Conservation (phyloP, 1,284 basidiomycete species). For the Sanghuangporus baumii region DNA sequence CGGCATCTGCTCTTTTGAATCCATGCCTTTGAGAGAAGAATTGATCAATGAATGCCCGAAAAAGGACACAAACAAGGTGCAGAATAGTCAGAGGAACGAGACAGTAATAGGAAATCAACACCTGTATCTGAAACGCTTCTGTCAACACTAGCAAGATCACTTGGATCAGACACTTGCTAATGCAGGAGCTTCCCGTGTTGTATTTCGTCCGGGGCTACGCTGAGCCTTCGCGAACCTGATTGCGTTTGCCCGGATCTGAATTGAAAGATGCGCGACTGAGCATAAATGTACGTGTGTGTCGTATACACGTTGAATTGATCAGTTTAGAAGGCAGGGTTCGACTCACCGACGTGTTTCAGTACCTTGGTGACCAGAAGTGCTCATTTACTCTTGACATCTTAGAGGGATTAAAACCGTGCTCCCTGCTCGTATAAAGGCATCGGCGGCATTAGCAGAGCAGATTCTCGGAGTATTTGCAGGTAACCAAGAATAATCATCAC, state of each 20-base stretch:
- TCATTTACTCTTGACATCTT: not conserved
- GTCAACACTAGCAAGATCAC: not conserved
- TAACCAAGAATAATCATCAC: too few relatives aligned
- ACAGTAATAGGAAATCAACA: not conserved
- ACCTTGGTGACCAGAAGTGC: not conserved
- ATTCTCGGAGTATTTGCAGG: too few relatives aligned
- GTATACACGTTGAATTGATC: not conserved
- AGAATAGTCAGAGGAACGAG: not conserved
- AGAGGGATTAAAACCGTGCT: not conserved
- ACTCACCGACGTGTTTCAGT: not conserved
- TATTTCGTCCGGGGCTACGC: not conserved
- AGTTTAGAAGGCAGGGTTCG: not conserved
- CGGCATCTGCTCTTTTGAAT: too few relatives aligned
- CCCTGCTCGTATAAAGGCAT: too few relatives aligned
- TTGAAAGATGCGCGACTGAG: not conserved
- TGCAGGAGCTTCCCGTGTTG: not conserved
- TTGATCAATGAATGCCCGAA: not conserved
- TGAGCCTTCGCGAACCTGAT: not conserved
- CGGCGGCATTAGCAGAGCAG: too few relatives aligned
- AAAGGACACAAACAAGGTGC: not conserved
- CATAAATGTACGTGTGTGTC: not conserved
- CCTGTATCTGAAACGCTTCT: not conserved
- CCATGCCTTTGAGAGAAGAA: not conserved
- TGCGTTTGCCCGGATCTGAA: not conserved
- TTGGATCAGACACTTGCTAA: not conserved